A percentile compares a stretch with the other conserved stretches of the same genome.
Evolutionary conservation across 805 yeast genomes (phyloP).

Genomic region (Candida koratica): DNA sequence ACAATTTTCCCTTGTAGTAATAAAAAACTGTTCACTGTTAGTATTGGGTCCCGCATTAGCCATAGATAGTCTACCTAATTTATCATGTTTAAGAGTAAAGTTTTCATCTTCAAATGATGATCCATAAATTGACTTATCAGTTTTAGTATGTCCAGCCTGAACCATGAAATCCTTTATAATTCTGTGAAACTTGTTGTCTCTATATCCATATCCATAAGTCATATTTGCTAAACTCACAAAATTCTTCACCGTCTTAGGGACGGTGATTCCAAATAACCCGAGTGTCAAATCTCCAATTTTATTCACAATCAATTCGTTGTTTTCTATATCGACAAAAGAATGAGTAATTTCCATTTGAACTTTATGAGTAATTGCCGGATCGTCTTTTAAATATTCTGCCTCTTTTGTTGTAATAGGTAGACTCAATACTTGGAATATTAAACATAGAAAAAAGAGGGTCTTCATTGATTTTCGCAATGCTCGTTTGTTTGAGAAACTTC

Average conservation of each 20-base stretch:
- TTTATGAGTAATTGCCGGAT: conserved; percentile 48
- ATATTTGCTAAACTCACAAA: conserved; percentile 28
- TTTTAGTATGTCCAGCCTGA: conserved; percentile 36
- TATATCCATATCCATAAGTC: conserved; percentile 55
- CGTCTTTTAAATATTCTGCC: conserved; percentile 17
- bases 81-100: conserved; percentile 64
- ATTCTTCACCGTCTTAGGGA: conserved; percentile 45
- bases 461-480: conserved; percentile 4
- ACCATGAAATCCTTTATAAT: conserved; percentile 34
- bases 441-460: background rate
- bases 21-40: conserved; percentile 47
- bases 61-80: conserved; percentile 82
- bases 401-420: conserved; percentile 4
- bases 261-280: conserved; percentile 63
- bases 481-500: too few relatives aligned
- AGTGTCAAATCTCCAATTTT: conserved; percentile 45
- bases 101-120: conserved; percentile 47
- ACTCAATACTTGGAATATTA: conserved; percentile 4
- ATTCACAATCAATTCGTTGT: conserved; percentile 5
- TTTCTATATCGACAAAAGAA: conserved; percentile 16
- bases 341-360: conserved; percentile 40
- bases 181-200: conserved; percentile 53
- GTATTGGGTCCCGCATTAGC: conserved; percentile 59
- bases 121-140: conserved; percentile 65
- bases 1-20: conserved; percentile 25